These are phyloP conservation scores for Antitrichia curtipendula DNA, from an alignment of 225 moss, liverwort and hornwort genomes.

Conservation along the genomic window DNA sequence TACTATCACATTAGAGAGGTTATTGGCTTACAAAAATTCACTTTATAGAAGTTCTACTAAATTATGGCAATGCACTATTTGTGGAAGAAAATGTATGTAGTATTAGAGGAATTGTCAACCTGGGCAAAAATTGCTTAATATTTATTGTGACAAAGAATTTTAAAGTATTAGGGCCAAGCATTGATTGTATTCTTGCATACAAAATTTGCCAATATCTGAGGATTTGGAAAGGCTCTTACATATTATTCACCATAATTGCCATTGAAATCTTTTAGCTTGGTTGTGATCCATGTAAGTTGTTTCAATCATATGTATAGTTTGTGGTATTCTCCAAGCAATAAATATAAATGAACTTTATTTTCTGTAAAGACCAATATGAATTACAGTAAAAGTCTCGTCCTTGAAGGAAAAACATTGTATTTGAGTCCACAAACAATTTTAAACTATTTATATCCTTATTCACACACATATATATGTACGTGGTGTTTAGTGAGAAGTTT, in stretches of 20 bases:
- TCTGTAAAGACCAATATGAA: background rate
- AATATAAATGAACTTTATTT: background rate
- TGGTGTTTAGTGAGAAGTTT: background rate
- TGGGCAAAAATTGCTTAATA: background rate
- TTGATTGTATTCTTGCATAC: background rate
- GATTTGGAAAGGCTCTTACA: background rate
- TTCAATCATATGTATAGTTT: too few relatives aligned
- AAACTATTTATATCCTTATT: background rate
- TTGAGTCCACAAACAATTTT: background rate
- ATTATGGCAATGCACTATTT: background rate
- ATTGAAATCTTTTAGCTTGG: background rate
- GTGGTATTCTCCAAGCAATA: background rate
- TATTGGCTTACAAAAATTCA: too few relatives aligned
- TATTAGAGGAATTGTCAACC: background rate
- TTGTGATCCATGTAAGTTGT: background rate
- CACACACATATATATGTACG: accelerated
- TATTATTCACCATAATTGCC: background rate
- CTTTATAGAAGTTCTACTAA: too few relatives aligned
- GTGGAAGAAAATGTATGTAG: background rate
- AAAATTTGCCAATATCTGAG: background rate
- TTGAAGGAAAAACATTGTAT: background rate
- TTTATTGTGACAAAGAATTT: too few relatives aligned
- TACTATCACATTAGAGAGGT: too few relatives aligned
- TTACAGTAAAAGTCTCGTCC: accelerated
- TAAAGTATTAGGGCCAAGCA: background rate